Evolutionary conservation across 345 rosid genomes (phyloP), one percentile per base, ranked within the genome.

Genomic region (Sisymbrium irio): DNA sequence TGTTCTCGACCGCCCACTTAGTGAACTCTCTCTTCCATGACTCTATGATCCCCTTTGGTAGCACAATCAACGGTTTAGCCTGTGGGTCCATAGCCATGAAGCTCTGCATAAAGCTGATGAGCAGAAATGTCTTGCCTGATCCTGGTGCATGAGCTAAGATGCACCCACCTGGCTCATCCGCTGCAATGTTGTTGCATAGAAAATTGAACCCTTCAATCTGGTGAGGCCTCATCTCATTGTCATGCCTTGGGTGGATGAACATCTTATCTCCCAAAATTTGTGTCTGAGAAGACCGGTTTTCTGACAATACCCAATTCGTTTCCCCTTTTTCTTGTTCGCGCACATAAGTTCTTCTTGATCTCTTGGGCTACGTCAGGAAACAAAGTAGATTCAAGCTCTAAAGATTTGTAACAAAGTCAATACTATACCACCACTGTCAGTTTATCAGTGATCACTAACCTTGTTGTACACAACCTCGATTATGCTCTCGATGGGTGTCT

Each of bases 111-210:
- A 92, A 92, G 74, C 97, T 92, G 33, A 95, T 92, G 14, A 92
- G 85, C 82, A 94, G 87, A 55, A 94, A 94, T 6, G 99, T 92
- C 79, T 94, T 92, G 30, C 97, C 99, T 9, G 99, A 94, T 39
- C 99, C 99, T 7, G 97, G 99, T 7, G 97, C 96, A 83, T 94
- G 97, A 42, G 99, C 99, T 82, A 94, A 55, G 67, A 94, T 89
- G 79, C 97, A 92, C 40, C 97, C 99, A 27, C 96, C 90, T 6
- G 99, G 97, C 40, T 84, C 79, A 42, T 94, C 92, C 3, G 82
- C 46, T 42, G 81, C 89, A 60, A 94, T 76, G 63, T 94, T 94
- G 69, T 83, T 84, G 54, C 90, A 75, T 14, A 94, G 86, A 76
- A 94, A 92, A 17, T 78, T 84, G 64, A 94, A 94, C 15, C 98